These are phyloP conservation scores for Tephrocybe sp. DNA, from an alignment of 768 basidiomycete species.

Conservation along the genomic window DNA sequence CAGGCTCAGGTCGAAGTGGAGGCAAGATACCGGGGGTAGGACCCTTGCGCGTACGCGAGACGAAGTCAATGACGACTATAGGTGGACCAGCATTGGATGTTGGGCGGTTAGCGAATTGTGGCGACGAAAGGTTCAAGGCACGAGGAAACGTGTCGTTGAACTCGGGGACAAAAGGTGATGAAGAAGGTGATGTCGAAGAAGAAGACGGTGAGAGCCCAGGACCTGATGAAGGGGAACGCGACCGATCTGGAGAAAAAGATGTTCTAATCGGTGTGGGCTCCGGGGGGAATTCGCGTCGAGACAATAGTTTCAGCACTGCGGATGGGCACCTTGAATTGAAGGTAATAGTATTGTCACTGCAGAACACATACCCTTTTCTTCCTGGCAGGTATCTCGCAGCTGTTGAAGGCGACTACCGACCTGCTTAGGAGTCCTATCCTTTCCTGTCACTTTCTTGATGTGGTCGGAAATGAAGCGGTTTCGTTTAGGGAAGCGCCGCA, in stretches of 20 bases:
- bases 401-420: conserved; percentile 71
- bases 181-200: conserved; percentile 11
- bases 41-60: conserved; percentile 6
- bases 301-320: conserved; percentile 23
- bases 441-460: conserved; percentile 54
- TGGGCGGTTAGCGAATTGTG: neutral
- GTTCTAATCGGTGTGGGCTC: conserved; percentile 1
- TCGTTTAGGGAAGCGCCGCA: conserved; percentile 63
- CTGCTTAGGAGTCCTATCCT: conserved; percentile 61
- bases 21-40: neutral
- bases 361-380: conserved; percentile 47
- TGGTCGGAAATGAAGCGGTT: conserved; percentile 67
- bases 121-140: neutral
- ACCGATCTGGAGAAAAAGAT: conserved; percentile 3
- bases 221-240: conserved; percentile 9
- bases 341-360: neutral
- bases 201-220: conserved; percentile 12
- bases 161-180: conserved; percentile 11
- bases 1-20: conserved; percentile 3
- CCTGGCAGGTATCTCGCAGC: conserved; percentile 57
- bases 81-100: conserved; percentile 4
- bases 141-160: conserved; percentile 9
- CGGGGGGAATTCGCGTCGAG: conserved; percentile 17
- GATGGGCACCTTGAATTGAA: neutral
- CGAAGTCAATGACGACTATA: conserved; percentile 9